Evolutionary conservation across 768 basidiomycete species (phyloP).

Genomic region (Amanita molliuscula): DNA sequence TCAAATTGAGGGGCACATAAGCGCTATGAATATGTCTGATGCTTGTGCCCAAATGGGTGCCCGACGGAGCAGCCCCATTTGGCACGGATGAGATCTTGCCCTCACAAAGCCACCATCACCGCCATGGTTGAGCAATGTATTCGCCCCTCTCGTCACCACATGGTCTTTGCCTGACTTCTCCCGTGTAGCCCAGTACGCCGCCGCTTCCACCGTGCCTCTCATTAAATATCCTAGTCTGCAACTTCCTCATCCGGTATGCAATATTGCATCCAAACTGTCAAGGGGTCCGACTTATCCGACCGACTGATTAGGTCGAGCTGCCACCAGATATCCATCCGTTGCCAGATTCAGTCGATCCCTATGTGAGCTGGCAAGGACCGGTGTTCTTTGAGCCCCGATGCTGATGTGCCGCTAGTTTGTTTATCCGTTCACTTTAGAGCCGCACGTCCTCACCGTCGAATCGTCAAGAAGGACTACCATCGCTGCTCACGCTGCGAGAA

Average conservation of each 20-base stretch:
- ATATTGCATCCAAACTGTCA: background rate
- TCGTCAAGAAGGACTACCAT: conserved; percentile 61
- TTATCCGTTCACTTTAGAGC: conserved; percentile 91
- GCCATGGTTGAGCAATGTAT: conserved; percentile 2
- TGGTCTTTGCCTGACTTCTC: background rate
- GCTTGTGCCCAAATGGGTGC: too few relatives aligned
- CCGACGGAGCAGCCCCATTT: too few relatives aligned
- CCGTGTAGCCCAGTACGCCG: conserved; percentile 59
- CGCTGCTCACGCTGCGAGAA: conserved; percentile 51
- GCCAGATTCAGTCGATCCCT: conserved; percentile 81
- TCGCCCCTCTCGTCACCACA: background rate
- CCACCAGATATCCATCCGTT: conserved; percentile 92
- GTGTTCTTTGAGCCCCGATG: background rate
- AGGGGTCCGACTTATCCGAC: background rate
- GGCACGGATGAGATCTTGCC: background rate
- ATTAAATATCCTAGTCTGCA: conserved; percentile 90
- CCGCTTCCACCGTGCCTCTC: conserved; percentile 67
- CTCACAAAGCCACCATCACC: background rate
- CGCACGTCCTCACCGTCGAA: conserved; percentile 70
- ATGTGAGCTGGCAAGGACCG: conserved; percentile 36
- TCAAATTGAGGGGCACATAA: too few relatives aligned
- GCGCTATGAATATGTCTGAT: too few relatives aligned
- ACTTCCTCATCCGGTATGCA: conserved; percentile 66
- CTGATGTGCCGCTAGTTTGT: conserved; percentile 56
- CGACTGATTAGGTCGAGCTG: conserved; percentile 53